Conservation (phyloP, 768 basidiomycete genomes). For the Phallus indusiatus region DNA sequence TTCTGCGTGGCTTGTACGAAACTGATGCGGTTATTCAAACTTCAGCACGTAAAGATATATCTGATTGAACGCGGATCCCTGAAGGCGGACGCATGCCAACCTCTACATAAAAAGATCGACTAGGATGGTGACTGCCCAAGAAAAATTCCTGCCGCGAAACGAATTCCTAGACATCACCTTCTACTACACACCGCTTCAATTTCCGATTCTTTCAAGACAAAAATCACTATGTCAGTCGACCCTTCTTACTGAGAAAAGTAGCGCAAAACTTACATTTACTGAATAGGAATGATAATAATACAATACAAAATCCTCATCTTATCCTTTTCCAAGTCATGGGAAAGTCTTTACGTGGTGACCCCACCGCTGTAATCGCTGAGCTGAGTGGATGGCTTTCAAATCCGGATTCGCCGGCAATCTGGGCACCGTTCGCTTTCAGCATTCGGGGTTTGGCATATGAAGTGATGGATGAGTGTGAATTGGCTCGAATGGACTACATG, state of each 20-base stretch:
- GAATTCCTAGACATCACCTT: neutral
- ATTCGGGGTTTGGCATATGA: conserved; percentile 12
- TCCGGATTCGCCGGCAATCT: conserved; percentile 5
- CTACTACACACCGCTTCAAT: neutral
- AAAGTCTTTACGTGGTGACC: conserved; percentile 6
- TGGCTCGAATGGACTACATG: conserved; percentile 10
- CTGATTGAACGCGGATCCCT: neutral
- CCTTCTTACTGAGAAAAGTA: neutral
- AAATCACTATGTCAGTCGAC: neutral
- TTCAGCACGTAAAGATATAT: neutral
- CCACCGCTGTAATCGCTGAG: conserved; percentile 9
- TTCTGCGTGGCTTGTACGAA: neutral
- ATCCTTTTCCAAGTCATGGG: conserved; percentile 8
- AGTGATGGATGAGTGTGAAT: conserved; percentile 10
- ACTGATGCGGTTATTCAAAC: neutral
- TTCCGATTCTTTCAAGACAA: neutral
- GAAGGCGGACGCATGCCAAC: neutral
- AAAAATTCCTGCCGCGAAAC: too few species aligned
- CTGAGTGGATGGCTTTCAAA: conserved; percentile 11
- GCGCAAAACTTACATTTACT: neutral
- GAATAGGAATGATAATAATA: neutral
- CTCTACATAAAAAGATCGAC: neutral
- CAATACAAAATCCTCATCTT: conserved; percentile 6
- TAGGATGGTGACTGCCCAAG: neutral
- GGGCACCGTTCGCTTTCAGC: conserved; percentile 11